Conservation (phyloP, 495 filamentous ascomycete genomes). For the Collariella sp. region DNA sequence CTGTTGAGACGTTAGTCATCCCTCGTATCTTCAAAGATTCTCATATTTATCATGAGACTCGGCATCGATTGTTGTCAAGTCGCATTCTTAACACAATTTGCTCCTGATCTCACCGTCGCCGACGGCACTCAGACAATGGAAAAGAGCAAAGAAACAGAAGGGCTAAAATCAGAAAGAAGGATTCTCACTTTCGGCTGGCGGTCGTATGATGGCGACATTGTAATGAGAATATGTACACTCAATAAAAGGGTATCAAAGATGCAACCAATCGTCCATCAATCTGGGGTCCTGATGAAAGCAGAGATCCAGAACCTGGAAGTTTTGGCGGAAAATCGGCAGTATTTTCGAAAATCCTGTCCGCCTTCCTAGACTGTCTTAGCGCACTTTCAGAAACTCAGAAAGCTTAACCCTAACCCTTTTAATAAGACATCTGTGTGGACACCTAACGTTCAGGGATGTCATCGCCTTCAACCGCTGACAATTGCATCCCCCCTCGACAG, state of each 20-base stretch:
- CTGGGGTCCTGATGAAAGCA: background rate
- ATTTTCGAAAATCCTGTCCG: constrained; percentile 24
- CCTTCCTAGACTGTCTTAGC: background rate
- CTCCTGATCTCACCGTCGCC: too few species aligned
- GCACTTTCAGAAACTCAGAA: background rate
- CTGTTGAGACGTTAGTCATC: constrained; percentile 19
- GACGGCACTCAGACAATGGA: too few species aligned
- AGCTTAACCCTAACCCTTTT: constrained; percentile 10
- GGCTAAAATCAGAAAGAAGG: background rate
- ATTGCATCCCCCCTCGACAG: constrained; percentile 1
- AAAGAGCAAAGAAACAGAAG: too few species aligned
- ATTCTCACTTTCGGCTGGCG: constrained; percentile 21
- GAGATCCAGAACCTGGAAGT: background rate
- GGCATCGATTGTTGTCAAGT: too few species aligned
- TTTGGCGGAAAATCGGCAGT: constrained; percentile 20
- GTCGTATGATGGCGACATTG: constrained; percentile 12
- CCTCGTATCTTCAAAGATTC: background rate
- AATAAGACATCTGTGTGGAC: constrained; percentile 17
- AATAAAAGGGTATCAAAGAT: background rate
- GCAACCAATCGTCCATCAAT: background rate
- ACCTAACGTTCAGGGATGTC: constrained; percentile 20
- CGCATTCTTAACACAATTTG: too few species aligned
- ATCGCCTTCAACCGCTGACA: constrained; percentile 2
- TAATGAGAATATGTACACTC: background rate
- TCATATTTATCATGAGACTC: background rate